Percentiles rank a stretch among this genome's conserved stretches.
These are phyloP conservation scores for Plasmodium blacklocki DNA, from an alignment of 169 alveolate genomes.

Conservation along the genomic window DNA sequence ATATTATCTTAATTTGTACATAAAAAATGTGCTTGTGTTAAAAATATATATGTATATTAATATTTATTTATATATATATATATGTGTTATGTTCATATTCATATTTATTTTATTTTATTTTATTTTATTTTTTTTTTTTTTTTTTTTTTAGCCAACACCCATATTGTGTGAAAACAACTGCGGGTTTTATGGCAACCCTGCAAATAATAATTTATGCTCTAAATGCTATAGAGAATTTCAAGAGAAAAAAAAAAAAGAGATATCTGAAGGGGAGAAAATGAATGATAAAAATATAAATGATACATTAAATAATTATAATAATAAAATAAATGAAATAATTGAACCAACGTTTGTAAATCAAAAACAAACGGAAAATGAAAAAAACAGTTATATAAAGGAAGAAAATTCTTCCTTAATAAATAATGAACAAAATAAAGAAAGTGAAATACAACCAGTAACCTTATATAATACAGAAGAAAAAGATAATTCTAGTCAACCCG, in stretches of 20 bases:
- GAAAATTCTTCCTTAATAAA: not conserved
- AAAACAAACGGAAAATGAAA: conserved; percentile 18
- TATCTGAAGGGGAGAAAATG: conserved; percentile 34
- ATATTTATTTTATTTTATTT: not conserved
- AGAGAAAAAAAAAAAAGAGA: conserved; percentile 79
- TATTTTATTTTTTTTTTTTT: conserved; percentile 10
- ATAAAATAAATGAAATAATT: conserved; percentile 18
- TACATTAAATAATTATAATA: conserved; percentile 17
- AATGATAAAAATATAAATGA: conserved; percentile 32
- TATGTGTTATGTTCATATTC: no score
- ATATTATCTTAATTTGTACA: no score
- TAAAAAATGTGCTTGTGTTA: no score
- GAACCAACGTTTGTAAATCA: conserved; percentile 22
- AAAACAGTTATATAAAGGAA: not conserved
- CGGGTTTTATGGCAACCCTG: conserved; percentile 94
- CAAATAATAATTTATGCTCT: conserved; percentile 92
- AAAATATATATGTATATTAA: no score
- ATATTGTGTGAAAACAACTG: conserved; percentile 91
- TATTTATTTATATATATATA: no score
- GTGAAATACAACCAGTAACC: not conserved
- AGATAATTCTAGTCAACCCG: conserved; percentile 5
- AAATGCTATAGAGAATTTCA: conserved; percentile 91
- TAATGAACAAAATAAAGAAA: conserved; percentile 1
- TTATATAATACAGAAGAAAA: not conserved
- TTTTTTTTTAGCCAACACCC: conserved; percentile 80